A percentile compares a stretch with the other conserved stretches of the same genome.
Conservation (phyloP, 768 basidiomycete genomes). For the Punctularia strigosozonata region DNA sequence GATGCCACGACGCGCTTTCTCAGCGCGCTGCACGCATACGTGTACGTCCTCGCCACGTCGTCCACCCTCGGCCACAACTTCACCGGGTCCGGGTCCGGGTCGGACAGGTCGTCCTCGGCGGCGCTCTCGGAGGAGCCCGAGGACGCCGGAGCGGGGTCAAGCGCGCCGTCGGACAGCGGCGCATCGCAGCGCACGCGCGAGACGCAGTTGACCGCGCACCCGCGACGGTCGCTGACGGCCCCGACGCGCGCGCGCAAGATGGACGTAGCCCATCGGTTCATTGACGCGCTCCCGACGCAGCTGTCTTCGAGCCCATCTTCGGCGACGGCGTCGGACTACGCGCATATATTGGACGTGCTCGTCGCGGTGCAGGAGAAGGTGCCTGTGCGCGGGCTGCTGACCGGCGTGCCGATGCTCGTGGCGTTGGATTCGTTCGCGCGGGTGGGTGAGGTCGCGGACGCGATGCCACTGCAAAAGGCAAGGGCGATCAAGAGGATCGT, state of each 20-base stretch:
- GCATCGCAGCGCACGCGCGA: too few species aligned
- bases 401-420: conserved; percentile 80
- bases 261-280: conserved; percentile 39
- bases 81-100: conserved; percentile 26
- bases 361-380: conserved; percentile 54
- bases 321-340: conserved; percentile 66
- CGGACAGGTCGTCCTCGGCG: conserved; percentile 22
- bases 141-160: conserved; percentile 3
- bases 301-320: conserved; percentile 27
- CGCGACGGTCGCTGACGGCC: conserved; percentile 34
- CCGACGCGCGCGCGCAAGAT: conserved; percentile 45
- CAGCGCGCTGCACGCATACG: conserved; percentile 69
- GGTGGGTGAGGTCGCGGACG: conserved; percentile 27
- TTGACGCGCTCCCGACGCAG: conserved; percentile 34
- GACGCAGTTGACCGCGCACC: too few species aligned
- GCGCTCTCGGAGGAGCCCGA: conserved; percentile 10
- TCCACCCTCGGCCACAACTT: conserved; percentile 41
- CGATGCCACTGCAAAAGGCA: conserved; percentile 29
- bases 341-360: conserved; percentile 57
- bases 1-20: conserved; percentile 62
- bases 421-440: conserved; percentile 48
- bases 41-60: conserved; percentile 69
- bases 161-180: conserved; percentile 8
- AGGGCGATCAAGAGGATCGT: conserved; percentile 52
- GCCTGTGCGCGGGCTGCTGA: conserved; percentile 65